Base-by-base conservation (phyloP, 1,284 basidiomycete genomes). In the Bondarzewia mesenterica region DNA sequence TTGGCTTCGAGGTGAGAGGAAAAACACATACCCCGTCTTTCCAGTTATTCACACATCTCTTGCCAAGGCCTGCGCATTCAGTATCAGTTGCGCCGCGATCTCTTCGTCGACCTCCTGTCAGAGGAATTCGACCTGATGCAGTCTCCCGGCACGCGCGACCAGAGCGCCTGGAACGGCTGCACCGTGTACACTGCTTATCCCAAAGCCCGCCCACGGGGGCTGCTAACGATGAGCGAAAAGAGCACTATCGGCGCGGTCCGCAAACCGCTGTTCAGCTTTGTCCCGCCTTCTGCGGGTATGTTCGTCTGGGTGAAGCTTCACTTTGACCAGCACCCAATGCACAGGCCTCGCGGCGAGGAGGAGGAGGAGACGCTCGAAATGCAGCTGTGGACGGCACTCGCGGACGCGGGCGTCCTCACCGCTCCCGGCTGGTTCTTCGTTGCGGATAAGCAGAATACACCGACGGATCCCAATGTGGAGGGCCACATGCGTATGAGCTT, bases 271-370 rank as follows among this genome's bases (percentile, higher is more conserved):
- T 77, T 89, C 57, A 82, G 78, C 39, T 82, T 89, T 60, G 75
- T 86, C 5, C 82, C 85, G 5, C 86, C 87, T 0, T 76, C 74
- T 0, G 72, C 78, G 22, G 82, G 82, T 7, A 85, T 85, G 82
- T 83, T 84, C 61, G 52, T 82, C 39, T 85, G 82, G 81, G 76
- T 89, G 39, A 74, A 74, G 52, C 61, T 89, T 20, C 76, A 89
- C 62, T 71, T 90, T 40, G 71, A 78, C 41, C 67, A 74, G 46
- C 78, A 82, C 60, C 80, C 80, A 1, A 68, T 71, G 8, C 76
- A 18, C 15, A 14, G 26, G 37, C 21, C 12, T 36, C 36, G 42
- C 7, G 26, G 75, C 57, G 44, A 56, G 23, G 54, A 59, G 4
- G 70, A 68, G 18, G 64, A 65, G 41, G 67, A 75, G 46, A 61